Base-by-base conservation (phyloP, 805 yeast genomes). In the Vanderwaltozyma verrucispora region DNA sequence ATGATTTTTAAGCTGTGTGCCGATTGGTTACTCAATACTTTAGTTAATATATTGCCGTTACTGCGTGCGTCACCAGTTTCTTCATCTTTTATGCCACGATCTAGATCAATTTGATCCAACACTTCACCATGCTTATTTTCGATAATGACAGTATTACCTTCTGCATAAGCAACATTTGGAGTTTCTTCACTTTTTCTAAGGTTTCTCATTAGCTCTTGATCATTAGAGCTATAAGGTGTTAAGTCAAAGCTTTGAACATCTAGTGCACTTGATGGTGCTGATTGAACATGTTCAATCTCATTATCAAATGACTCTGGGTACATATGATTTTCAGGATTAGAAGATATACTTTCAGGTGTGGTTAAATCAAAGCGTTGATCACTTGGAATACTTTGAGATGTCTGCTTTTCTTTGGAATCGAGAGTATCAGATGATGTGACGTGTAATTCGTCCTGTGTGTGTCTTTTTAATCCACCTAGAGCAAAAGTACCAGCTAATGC, bases 111-210 rank as follows among this genome's bases (percentile, higher is more conserved):
- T 2, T 77, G 68, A 36, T 74, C 77, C 35, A 89, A 51, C 31
- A 87, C 70, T 53, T 88, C 96, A 38, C 97, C 97, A 33, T 77
- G 69, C 39, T 71, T 74, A 59, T 87, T 92, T 55, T 89, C 98
- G 38, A 89, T 68, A 37, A 88, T 72, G 27, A 88, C 57, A 30
- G 71, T 65, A 27, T 65, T 50, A 19, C 94, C 95, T 48, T 86
- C 95, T 33, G 74, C 75, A 56, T 72, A 81, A 0, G 77, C 80
- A 26, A 63, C 57, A 1, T 45, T 44, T 18, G 56, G 55, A 18
- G 41, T 56, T 33, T 44, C 55, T 47, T 56, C 59, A 36, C 50
- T 63, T 30, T 46, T 43, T 23, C 42, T 19, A 28, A 48, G 26
- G 49, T 57, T 40, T 54, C 42, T 46, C 42, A 33, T 8, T 18